phyloP scores from a whole-genome alignment of 176 grass and related monocot species.

The Saccharum spontaneum region DNA sequence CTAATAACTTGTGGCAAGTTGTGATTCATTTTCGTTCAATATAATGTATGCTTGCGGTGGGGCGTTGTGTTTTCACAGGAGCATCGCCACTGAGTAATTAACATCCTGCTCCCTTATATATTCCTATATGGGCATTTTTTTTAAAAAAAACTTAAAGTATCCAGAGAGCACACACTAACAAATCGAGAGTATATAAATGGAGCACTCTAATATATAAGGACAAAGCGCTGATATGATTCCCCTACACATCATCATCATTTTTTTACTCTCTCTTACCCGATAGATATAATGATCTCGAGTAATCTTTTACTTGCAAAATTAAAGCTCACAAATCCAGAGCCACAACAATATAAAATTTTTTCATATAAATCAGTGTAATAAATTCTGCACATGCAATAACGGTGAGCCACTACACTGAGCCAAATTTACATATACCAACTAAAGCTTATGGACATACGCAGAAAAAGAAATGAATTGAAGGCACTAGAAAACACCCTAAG shows the following conservation, averaged over 20 bases:
- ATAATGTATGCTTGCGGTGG: not conserved
- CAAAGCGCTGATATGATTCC: not conserved
- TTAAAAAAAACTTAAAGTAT: not conserved
- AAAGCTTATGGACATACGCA: not conserved
- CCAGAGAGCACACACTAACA: not conserved
- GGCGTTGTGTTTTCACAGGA: not conserved
- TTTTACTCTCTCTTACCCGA: not conserved
- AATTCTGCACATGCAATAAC: slow-evolving; percentile 41
- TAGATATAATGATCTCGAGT: not conserved
- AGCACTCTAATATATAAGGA: not conserved
- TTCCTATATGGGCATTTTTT: not conserved
- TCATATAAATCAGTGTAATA: not conserved
- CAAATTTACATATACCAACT: not conserved
- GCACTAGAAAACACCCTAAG: not conserved
- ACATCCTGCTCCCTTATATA: not conserved
- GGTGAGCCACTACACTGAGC: not conserved
- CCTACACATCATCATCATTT: not conserved
- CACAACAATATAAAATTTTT: not conserved
- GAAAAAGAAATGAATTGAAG: not conserved
- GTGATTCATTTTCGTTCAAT: not conserved
- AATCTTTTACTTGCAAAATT: not conserved
- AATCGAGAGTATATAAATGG: not conserved
- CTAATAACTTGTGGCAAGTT: not conserved
- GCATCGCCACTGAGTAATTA: not conserved
- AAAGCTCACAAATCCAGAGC: not conserved